Percentiles rank a stretch among this genome's conserved stretches.
These are phyloP conservation scores for Globisporangium nunn DNA, from an alignment of 352 stramenopile genomes.

Conservation along the genomic window DNA sequence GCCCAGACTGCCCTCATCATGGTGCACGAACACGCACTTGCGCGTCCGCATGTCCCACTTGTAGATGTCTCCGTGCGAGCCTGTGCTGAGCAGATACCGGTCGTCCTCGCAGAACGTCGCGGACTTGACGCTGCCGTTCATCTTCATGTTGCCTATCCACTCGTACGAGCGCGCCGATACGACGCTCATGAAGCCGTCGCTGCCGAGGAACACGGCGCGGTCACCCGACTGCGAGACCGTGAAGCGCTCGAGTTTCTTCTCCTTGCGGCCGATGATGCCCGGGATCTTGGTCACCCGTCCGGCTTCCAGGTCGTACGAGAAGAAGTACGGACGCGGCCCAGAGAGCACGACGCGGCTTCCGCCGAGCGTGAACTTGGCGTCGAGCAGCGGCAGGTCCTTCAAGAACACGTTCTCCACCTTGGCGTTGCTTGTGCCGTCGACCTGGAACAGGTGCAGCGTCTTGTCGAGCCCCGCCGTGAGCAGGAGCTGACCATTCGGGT, in stretches of 20 bases:
- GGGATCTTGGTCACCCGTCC: conserved; percentile 91
- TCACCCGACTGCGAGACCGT: conserved; percentile 84
- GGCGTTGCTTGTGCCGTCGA: conserved; percentile 85
- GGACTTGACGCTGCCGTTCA: conserved; percentile 91
- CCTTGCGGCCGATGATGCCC: conserved; percentile 79
- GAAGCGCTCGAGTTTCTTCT: conserved; percentile 91
- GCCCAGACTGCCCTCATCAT: conserved; percentile 81
- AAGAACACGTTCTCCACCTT: conserved; percentile 89
- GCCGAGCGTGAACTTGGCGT: conserved; percentile 76
- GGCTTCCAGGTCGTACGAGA: conserved; percentile 93
- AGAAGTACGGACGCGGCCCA: conserved; percentile 94
- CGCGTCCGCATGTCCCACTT: conserved; percentile 91
- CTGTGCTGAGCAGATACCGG: conserved; percentile 89
- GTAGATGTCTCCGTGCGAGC: conserved; percentile 95
- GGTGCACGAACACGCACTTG: conserved; percentile 71
- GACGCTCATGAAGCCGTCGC: conserved; percentile 94
- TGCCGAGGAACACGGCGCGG: conserved; percentile 91
- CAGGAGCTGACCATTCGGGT: conserved; percentile 82
- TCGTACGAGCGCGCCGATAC: conserved; percentile 90
- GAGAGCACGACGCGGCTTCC: conserved; percentile 86
- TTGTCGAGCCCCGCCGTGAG: conserved; percentile 90
- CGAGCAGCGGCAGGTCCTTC: conserved; percentile 85
- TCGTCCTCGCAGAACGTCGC: conserved; percentile 91
- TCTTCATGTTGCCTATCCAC: conserved; percentile 93
- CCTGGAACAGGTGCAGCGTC: conserved; percentile 89